These are phyloP conservation scores for Apocynum venetum DNA, from an alignment of 257 asterid genomes.

Conservation along the genomic window DNA sequence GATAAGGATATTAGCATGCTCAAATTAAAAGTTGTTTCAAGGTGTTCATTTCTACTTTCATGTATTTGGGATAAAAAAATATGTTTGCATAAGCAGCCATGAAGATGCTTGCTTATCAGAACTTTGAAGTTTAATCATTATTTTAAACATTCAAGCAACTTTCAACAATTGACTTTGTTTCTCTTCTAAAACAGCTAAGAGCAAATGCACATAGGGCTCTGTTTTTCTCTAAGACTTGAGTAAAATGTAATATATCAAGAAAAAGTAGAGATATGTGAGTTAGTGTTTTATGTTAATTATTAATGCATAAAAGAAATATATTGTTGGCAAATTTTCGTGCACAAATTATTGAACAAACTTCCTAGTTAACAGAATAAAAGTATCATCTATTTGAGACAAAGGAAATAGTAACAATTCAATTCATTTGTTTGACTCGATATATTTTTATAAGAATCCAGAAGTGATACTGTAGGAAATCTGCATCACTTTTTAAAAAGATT, in stretches of 20 bases:
- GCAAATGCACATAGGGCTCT: not conserved
- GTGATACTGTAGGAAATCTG: not conserved
- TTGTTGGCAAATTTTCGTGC: too few relatives aligned
- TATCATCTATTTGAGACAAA: too few relatives aligned
- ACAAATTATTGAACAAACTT: too few relatives aligned
- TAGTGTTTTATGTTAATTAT: not conserved
- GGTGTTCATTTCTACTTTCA: not conserved
- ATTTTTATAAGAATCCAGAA: not conserved
- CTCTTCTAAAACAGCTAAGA: not conserved
- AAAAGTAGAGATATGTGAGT: not conserved
- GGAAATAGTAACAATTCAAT: not conserved
- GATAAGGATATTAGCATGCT: not conserved
- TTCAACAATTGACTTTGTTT: not conserved
- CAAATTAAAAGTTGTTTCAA: not conserved
- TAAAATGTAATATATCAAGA: not conserved
- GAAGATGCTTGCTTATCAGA: not conserved
- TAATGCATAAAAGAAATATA: not conserved
- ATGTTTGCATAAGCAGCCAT: too few relatives aligned
- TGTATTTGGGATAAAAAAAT: too few relatives aligned
- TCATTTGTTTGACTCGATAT: not conserved
- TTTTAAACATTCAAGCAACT: not conserved
- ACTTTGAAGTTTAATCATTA: not conserved
- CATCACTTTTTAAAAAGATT: not conserved
- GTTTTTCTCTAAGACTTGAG: not conserved
- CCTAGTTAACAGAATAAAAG: too few relatives aligned